Conservation (phyloP, 2,329 filamentous ascomycete species). For the Helicocarpus griseus region DNA sequence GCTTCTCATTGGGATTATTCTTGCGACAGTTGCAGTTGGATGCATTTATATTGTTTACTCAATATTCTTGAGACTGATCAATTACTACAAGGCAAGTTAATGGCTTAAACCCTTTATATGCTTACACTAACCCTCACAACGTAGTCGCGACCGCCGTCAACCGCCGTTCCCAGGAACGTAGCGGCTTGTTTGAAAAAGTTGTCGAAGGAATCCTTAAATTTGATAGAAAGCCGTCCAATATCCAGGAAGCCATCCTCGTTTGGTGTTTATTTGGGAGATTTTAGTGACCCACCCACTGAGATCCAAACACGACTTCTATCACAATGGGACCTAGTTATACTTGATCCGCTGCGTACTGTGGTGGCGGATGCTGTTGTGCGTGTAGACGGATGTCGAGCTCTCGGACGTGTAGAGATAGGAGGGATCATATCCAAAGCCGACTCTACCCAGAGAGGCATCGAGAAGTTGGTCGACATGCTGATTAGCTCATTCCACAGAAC, state of each 20-base stretch:
- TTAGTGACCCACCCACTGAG: conserved; percentile 23
- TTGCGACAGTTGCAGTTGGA: conserved; percentile 22
- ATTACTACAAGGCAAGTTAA: conserved; percentile 21
- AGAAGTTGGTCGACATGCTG: conserved; percentile 22
- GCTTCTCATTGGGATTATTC: conserved; percentile 27
- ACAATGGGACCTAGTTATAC: conserved; percentile 36
- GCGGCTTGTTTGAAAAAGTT: conserved; percentile 8
- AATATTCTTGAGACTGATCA: conserved; percentile 13
- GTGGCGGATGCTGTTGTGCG: conserved; percentile 25
- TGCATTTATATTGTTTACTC: conserved; percentile 23
- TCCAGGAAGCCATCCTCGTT: conserved; percentile 26
- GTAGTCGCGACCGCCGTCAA: conserved; percentile 17
- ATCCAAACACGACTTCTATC: conserved; percentile 27
- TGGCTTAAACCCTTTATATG: not conserved
- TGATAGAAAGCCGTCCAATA: conserved; percentile 11
- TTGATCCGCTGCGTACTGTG: conserved; percentile 33
- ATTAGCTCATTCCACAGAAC: conserved; percentile 18
- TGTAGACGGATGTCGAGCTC: conserved; percentile 13
- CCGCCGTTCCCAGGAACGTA: conserved; percentile 19
- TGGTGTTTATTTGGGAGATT: conserved; percentile 35
- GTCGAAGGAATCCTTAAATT: conserved; percentile 16
- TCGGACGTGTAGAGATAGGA: conserved; percentile 26
- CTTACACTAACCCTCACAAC: not conserved
- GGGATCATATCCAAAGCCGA: conserved; percentile 15
- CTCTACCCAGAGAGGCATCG: conserved; percentile 18